Conservation (phyloP, 495 filamentous ascomycete genomes). For the Platismatia glauca region DNA sequence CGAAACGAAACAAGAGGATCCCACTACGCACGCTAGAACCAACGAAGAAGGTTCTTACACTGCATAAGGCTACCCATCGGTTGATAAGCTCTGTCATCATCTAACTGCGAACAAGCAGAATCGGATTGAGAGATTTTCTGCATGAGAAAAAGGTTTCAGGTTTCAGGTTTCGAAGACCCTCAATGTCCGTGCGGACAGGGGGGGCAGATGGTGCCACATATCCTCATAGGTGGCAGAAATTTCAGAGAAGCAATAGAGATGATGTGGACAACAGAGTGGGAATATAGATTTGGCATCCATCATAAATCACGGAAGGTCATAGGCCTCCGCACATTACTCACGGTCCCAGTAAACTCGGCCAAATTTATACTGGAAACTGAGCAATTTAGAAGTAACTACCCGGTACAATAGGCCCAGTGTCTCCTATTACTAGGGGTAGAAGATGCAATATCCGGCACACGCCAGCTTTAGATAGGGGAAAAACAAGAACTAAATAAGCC, state of each 20-base stretch:
- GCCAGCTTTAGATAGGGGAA: not conserved
- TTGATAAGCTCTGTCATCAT: constrained; percentile 1
- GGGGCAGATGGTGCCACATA: too few relatives aligned
- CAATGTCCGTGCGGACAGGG: not conserved
- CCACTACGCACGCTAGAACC: constrained; percentile 4
- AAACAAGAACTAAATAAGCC: too few relatives aligned
- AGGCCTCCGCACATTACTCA: too few relatives aligned
- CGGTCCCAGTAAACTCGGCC: too few relatives aligned
- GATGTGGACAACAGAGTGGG: too few relatives aligned
- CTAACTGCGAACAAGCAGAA: not conserved
- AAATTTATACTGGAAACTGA: too few relatives aligned
- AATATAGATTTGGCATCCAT: too few relatives aligned
- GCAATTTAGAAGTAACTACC: too few relatives aligned
- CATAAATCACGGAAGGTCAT: too few relatives aligned
- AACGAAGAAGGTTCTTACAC: constrained; percentile 2
- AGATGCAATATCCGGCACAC: not conserved
- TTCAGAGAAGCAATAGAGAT: too few relatives aligned
- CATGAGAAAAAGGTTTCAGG: not conserved
- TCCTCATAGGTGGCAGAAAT: too few relatives aligned
- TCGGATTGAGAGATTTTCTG: constrained; percentile 1
- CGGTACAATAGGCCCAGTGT: too few relatives aligned
- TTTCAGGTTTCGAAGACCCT: constrained; percentile 1
- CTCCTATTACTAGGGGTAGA: constrained; percentile 1
- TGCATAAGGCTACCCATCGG: not conserved
- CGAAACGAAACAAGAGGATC: constrained; percentile 5